phyloP scores from a whole-genome alignment of 2,329 filamentous ascomycete genomes.

The Cryphonectria parasitica region DNA sequence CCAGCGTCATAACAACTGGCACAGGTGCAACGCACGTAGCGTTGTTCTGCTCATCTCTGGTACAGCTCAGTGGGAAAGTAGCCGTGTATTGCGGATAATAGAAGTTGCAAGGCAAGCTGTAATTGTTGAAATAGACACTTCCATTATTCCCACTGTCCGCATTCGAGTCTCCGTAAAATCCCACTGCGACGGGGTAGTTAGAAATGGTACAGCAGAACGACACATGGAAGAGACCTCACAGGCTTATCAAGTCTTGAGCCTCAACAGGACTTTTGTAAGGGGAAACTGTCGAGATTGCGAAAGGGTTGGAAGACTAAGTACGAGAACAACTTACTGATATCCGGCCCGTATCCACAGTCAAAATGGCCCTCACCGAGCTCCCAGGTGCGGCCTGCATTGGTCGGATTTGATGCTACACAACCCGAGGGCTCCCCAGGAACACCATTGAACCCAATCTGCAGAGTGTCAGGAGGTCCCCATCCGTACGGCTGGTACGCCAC shows the following conservation, averaged over 20 bases:
- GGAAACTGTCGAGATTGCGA: not conserved
- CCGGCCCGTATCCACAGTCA: conserved; percentile 17
- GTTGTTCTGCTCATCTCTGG: conserved; percentile 15
- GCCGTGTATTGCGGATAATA: conserved; percentile 5
- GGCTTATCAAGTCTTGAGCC: not conserved
- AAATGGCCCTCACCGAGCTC: conserved; percentile 21
- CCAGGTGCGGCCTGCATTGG: conserved; percentile 2
- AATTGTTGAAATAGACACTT: conserved; percentile 18
- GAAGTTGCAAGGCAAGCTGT: not conserved
- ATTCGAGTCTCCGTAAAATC: conserved; percentile 21
- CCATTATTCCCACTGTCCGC: conserved; percentile 18
- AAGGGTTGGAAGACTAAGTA: not conserved
- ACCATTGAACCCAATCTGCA: conserved; percentile 9
- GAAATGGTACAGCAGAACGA: no score
- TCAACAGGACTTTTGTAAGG: not conserved
- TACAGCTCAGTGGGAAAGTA: conserved; percentile 19
- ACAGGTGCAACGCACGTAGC: conserved; percentile 19
- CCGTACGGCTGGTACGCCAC: conserved; percentile 23
- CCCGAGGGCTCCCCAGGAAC: not conserved
- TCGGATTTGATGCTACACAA: conserved; percentile 17
- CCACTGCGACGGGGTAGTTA: not conserved
- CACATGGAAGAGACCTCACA: not conserved
- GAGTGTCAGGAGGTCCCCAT: conserved; percentile 9
- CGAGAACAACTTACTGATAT: not conserved
- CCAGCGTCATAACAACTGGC: conserved; percentile 9